phyloP scores from a whole-genome alignment of 345 rosid species.

The Triadica sebifera region DNA sequence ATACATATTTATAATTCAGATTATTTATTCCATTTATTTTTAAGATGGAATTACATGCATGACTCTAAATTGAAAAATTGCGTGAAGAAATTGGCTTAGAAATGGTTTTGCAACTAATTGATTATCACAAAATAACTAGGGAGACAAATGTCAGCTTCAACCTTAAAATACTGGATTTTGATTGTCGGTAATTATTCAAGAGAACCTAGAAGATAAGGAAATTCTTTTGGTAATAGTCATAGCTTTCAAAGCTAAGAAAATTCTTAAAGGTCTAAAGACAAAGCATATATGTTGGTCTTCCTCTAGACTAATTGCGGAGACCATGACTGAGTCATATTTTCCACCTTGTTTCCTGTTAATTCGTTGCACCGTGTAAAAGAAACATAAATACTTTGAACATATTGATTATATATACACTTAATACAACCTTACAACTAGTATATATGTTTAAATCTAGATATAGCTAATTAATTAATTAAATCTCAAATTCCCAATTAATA shows the following conservation, averaged over 20 bases:
- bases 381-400: slow-evolving; percentile 19
- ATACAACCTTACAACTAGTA: neutral
- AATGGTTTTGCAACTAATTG: too few relatives aligned
- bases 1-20: too few relatives aligned
- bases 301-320: slow-evolving; percentile 9
- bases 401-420: neutral
- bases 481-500: too few relatives aligned
- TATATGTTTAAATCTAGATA: too few relatives aligned
- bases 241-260: slow-evolving; percentile 13
- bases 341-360: neutral
- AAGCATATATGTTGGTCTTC: slow-evolving; percentile 2
- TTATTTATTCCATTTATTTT: too few relatives aligned
- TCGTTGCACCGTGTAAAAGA: slow-evolving; percentile 14
- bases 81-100: too few relatives aligned
- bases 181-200: neutral
- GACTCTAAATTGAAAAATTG: too few relatives aligned
- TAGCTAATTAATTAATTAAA: too few relatives aligned
- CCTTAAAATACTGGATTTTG: neutral
- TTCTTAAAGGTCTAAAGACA: neutral
- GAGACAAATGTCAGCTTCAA: too few relatives aligned
- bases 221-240: neutral
- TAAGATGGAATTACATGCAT: too few relatives aligned
- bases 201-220: slow-evolving; percentile 1
- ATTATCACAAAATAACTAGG: too few relatives aligned
- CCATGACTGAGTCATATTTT: slow-evolving; percentile 28